Evolutionary conservation across 805 yeast genomes (phyloP), one percentile per base, ranked within the genome.

Genomic region (Cyberlindnera mrakii): DNA sequence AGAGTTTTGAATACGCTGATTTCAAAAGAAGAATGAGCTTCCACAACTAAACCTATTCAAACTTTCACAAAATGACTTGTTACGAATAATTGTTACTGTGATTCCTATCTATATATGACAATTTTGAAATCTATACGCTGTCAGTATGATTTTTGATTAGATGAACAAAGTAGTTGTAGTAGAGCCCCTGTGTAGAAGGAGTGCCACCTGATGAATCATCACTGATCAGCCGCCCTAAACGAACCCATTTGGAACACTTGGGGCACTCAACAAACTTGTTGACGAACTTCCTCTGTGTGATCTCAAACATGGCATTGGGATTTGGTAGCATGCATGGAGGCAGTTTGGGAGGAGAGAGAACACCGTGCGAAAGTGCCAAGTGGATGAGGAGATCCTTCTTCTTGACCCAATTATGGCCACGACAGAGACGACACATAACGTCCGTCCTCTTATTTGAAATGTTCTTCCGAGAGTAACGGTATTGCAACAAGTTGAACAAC

Each of bases 331-430:
- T 33, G 11, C 33, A 30, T 6, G 47, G 40, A 2, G 29, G 15
- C 10, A 25, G 35, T 6, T 19, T 39, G 17, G 43, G 46, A 11
- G 25, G 41, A 8, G 34, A 38, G 8, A 49, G 39, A 15, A 57
- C 41, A n/a, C 62, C 62, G 47, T 57, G 62, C 1, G 57, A 49
- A 16, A 55, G 42, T 14, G 53, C 49, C 31, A 56, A 40, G 45
- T 57, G 62, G 4, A 45, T 41, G 3, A 41, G 34, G 33, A 45
- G 50, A 3, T 46, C 30, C 3, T 5, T 1, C 35, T 47, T 54
- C 4, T 35, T 27, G 6, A 55, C 29, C 62, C 62, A 55, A 34
- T 55, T 51, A 20, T 45, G 39, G 3, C 62, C 62, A 18, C 54
- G 47, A 37, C 62, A 57, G n/a, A 55, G 43, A 6, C 59, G 53